These are phyloP conservation scores for Salicornia ramosissima DNA, from an alignment of 148 eudicot species.

Conservation along the genomic window DNA sequence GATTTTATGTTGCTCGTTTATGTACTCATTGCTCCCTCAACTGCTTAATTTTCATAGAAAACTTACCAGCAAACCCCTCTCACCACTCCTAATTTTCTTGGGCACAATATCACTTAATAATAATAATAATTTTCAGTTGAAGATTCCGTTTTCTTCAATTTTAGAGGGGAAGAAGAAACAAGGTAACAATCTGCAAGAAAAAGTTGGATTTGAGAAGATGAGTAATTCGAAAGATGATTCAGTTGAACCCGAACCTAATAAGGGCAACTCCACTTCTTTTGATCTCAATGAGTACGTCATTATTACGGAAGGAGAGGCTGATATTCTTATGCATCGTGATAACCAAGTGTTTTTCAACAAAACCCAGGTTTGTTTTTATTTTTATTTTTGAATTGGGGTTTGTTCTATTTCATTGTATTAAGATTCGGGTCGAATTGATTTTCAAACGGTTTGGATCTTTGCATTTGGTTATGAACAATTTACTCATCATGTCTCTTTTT, in stretches of 20 bases:
- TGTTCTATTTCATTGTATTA: neutral
- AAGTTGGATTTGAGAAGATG: constrained; percentile 33
- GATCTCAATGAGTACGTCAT: constrained; percentile 60
- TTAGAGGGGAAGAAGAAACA: neutral
- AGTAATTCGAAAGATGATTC: constrained; percentile 44
- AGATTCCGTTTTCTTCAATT: constrained; percentile 10
- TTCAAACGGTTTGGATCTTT: neutral
- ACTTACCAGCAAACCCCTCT: neutral
- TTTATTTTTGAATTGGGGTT: constrained; percentile 1
- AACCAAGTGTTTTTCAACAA: constrained; percentile 91
- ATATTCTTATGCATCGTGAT: constrained; percentile 82
- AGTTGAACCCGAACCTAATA: constrained; percentile 34
- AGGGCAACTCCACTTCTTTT: constrained; percentile 25
- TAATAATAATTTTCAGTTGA: neutral
- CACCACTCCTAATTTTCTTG: neutral
- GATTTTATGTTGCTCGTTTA: neutral
- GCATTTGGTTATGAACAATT: neutral
- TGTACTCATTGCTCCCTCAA: neutral
- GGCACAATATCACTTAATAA: neutral
- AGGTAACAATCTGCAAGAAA: neutral
- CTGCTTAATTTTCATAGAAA: neutral
- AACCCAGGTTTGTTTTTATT: constrained; percentile 60
- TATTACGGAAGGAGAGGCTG: constrained; percentile 95
- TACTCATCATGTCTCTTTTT: neutral
- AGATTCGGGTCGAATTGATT: neutral